Conservation (phyloP, 2,329 filamentous ascomycete genomes). For the Corinectria fuckeliana region DNA sequence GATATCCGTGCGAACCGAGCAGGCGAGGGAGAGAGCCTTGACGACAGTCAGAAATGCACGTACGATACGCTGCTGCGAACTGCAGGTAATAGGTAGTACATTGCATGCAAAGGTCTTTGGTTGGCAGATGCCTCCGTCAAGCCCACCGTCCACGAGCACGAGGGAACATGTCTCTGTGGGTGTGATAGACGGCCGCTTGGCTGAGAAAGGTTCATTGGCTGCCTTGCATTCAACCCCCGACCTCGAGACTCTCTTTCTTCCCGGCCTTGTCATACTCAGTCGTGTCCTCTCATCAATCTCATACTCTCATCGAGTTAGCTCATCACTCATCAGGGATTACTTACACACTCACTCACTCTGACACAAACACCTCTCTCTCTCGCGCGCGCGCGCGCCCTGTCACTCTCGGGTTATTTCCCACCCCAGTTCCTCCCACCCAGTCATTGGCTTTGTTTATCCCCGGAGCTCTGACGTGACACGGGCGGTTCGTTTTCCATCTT, state of each 20-base stretch:
- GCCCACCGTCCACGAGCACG: background rate
- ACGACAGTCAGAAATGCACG: background rate
- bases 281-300: background rate
- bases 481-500: slow-evolving; percentile 23
- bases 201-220: slow-evolving; percentile 4
- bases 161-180: background rate
- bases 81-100: no score
- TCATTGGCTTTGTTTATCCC: slow-evolving; percentile 11
- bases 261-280: background rate
- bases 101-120: background rate
- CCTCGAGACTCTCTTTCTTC: background rate
- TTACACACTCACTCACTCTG: background rate
- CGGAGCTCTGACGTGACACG: slow-evolving; percentile 33
- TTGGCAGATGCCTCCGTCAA: background rate
- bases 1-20: background rate
- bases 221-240: slow-evolving; percentile 8
- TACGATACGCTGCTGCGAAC: background rate
- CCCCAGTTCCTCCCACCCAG: slow-evolving; percentile 11
- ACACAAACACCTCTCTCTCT: background rate
- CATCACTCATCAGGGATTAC: background rate
- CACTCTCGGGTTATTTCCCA: slow-evolving; percentile 23
- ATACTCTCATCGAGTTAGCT: no score
- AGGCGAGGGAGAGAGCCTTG: no score
- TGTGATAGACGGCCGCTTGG: slow-evolving; percentile 1
- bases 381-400: no score